phyloP scores from a whole-genome alignment of 768 basidiomycete genomes.

The Serendipita indica region DNA sequence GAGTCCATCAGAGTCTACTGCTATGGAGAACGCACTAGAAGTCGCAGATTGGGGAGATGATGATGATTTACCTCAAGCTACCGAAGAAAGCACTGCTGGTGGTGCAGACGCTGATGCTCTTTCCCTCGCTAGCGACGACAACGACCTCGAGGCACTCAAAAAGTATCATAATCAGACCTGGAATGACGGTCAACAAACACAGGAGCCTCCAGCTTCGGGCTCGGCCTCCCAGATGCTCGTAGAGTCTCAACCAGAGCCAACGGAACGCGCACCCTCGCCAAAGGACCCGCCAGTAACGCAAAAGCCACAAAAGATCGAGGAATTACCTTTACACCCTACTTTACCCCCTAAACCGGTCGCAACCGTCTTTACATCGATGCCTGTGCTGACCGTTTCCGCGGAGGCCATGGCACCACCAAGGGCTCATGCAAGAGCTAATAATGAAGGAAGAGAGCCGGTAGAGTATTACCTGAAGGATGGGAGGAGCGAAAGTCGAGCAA shows the following conservation, averaged over 20 bases:
- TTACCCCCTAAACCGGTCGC: neutral
- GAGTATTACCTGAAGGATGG: neutral
- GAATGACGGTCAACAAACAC: neutral
- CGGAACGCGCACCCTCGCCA: neutral
- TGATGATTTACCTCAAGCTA: neutral
- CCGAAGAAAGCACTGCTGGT: neutral
- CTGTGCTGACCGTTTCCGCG: neutral
- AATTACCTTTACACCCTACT: neutral
- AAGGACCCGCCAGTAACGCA: neutral
- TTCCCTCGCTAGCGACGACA: constrained; percentile 6
- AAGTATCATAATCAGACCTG: neutral
- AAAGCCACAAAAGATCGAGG: neutral
- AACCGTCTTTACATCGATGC: neutral
- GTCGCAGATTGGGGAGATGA: constrained; percentile 5
- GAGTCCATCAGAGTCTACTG: no score
- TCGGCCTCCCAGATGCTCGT: neutral
- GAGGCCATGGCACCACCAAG: neutral
- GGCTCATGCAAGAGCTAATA: neutral
- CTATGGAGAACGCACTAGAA: constrained; percentile 1
- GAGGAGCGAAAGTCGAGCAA: neutral
- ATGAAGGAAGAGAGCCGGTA: neutral
- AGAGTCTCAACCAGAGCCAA: neutral
- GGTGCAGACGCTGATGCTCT: constrained; percentile 4
- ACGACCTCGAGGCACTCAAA: neutral
- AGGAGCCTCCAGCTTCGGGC: neutral